Percentiles rank a stretch among this genome's conserved stretches.
phyloP scores from a whole-genome alignment of 192 early-diverging fungal genomes.

The Ambispora gerdemannii region DNA sequence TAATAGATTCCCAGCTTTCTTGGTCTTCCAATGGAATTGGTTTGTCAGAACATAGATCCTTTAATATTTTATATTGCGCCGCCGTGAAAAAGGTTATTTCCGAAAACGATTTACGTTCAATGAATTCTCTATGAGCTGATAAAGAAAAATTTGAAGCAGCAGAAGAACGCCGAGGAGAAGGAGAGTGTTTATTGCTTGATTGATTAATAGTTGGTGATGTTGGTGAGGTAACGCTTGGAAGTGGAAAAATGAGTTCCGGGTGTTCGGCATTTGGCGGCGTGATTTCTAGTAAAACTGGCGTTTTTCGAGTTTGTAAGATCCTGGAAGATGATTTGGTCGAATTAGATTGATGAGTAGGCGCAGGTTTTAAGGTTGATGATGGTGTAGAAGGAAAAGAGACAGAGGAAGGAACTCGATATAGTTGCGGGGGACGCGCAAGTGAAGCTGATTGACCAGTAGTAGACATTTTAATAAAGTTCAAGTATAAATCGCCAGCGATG shows the following conservation, averaged over 20 bases:
- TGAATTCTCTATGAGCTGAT: not conserved
- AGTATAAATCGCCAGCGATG: too few species aligned
- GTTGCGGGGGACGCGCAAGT: constrained; percentile 20
- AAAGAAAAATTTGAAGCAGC: not conserved
- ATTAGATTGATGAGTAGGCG: not conserved
- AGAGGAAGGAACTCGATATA: not conserved
- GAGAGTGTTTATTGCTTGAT: not conserved
- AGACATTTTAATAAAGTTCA: too few species aligned
- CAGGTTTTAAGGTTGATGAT: not conserved
- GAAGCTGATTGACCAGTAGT: not conserved
- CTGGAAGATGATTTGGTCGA: not conserved
- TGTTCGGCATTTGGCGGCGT: not conserved
- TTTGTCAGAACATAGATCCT: constrained; percentile 19
- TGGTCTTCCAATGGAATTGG: constrained; percentile 19
- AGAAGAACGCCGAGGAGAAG: not conserved
- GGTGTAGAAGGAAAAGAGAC: not conserved
- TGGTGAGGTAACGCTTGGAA: not conserved
- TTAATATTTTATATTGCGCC: constrained; percentile 1
- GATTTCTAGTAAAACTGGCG: constrained; percentile 3
- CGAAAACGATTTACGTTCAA: constrained; percentile 13
- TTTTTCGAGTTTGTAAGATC: constrained; percentile 4
- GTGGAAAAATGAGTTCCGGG: not conserved
- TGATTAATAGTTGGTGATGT: not conserved
- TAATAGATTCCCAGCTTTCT: constrained; percentile 38
- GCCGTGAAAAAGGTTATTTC: constrained; percentile 21